Evolutionary conservation across 495 filamentous ascomycete genomes (phyloP), one percentile per base, ranked within the genome.

Genomic region (Haplographium delicatum): DNA sequence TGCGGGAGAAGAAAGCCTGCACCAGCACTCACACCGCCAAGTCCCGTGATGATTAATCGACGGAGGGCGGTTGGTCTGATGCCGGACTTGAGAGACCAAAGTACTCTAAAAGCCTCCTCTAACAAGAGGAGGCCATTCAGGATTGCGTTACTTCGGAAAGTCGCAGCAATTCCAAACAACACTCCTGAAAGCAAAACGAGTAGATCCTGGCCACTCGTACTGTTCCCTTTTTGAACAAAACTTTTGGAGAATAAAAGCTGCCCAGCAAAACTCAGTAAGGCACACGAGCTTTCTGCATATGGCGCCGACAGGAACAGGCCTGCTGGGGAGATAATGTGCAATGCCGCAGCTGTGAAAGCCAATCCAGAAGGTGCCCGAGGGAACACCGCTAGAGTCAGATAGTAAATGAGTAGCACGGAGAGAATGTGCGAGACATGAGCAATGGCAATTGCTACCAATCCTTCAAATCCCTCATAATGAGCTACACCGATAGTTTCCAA

Each of bases 221-320:
- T 55, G 42, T 65, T 61, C 10, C 51, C 45, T 7, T 40, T 16
- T 5, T 9, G 6, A 24, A 24, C n/a, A 9, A 77, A 64, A 18
- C 82, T 77, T 28, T 73, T 75, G 2, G 80, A 73, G 63, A 91
- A 91, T 52, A 87, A 59, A 28, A 86, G 79, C 51, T 73, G 80
- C 5, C 91, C 94, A 2, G 67, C 39, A 53, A 97, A 87, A 39
- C 84, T 84, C 24, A 96, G 67, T 6, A 93, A 71, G 1, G 91
- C 81, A 62, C 88, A 96, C 1, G 84, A 62, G 40, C 85, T 80
- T 67, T 98, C 94, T 18, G 79, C 76, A 59, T 89, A 93, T 0
- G 94, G 93, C 1, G 91, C 87, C 0, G 85, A 89, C 23, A 98
- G 79, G 61, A 97, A 96, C 2, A 95, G 66, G 8, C 91, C 91